Conservation (phyloP, 1,139 yeast species). For the Pichiaceae sp. region DNA sequence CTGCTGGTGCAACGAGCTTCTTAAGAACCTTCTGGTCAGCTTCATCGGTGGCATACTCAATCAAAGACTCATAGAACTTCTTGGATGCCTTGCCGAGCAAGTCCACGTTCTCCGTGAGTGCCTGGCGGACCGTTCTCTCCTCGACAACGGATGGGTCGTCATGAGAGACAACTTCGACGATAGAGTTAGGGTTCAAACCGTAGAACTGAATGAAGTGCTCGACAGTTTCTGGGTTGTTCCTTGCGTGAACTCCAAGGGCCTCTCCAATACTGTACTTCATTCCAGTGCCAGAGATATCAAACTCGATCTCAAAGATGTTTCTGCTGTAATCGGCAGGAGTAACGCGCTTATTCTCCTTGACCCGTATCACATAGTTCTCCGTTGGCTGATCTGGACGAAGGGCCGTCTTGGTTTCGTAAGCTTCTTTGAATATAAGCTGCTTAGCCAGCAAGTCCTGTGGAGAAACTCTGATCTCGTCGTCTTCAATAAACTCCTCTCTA, state of each 20-base stretch:
- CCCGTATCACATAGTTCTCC: slow-evolving; percentile 79
- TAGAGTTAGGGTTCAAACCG: slow-evolving; percentile 58
- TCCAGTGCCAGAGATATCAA: slow-evolving; percentile 86
- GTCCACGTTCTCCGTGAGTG: slow-evolving; percentile 72
- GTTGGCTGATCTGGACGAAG: slow-evolving; percentile 90
- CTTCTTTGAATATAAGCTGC: slow-evolving; percentile 73
- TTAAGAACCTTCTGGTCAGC: slow-evolving; percentile 56
- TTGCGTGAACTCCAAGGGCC: slow-evolving; percentile 92
- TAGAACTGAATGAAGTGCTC: slow-evolving; percentile 62
- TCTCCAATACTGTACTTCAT: slow-evolving; percentile 91
- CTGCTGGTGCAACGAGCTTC: slow-evolving; percentile 65
- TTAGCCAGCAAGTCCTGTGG: slow-evolving; percentile 37
- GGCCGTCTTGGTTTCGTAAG: slow-evolving; percentile 45
- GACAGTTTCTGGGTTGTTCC: slow-evolving; percentile 63
- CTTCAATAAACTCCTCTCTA: slow-evolving; percentile 37
- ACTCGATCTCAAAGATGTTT: slow-evolving; percentile 94
- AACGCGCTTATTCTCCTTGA: slow-evolving; percentile 83
- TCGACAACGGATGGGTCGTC: slow-evolving; percentile 55
- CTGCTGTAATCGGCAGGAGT: slow-evolving; percentile 91
- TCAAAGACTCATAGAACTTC: slow-evolving; percentile 80
- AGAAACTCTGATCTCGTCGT: slow-evolving; percentile 24
- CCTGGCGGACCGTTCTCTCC: slow-evolving; percentile 75
- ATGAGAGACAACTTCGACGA: slow-evolving; percentile 65
- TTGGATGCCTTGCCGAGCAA: slow-evolving; percentile 94
- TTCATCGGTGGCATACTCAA: slow-evolving; percentile 64